Evolutionary conservation across 768 basidiomycete species (phyloP).

Genomic region (Floccularia luteovirens): DNA sequence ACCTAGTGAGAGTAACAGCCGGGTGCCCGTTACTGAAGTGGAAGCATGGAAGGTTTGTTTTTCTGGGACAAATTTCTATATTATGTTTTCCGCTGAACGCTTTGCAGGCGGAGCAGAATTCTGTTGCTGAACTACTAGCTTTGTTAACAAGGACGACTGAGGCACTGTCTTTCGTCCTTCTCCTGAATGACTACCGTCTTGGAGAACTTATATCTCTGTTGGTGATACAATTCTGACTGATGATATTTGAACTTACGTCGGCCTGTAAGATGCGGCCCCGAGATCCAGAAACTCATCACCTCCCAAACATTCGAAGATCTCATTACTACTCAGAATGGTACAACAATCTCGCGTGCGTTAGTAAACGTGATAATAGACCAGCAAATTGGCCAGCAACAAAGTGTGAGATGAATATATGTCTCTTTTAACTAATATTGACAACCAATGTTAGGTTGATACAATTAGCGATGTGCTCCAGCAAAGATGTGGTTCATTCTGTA

Average conservation of each 20-base stretch:
- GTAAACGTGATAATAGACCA: constrained; percentile 97
- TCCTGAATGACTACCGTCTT: constrained; percentile 87
- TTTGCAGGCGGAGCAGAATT: constrained; percentile 68
- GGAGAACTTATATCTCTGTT: constrained; percentile 80
- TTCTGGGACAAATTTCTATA: neutral
- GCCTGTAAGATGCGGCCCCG: constrained; percentile 55
- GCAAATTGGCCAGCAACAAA: constrained; percentile 95
- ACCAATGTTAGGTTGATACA: constrained; percentile 74
- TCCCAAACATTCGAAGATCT: constrained; percentile 81
- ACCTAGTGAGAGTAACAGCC: constrained; percentile 59
- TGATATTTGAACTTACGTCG: constrained; percentile 3
- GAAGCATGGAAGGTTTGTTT: constrained; percentile 80
- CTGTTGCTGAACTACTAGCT: constrained; percentile 67
- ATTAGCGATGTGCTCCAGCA: constrained; percentile 93
- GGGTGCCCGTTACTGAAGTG: constrained; percentile 59
- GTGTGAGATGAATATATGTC: constrained; percentile 41
- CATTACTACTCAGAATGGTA: constrained; percentile 78
- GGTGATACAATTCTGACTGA: constrained; percentile 16
- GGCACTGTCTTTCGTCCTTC: constrained; percentile 87
- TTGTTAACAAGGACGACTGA: constrained; percentile 86
- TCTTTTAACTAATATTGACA: constrained; percentile 5
- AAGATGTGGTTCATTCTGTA: constrained; percentile 95
- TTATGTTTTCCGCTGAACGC: constrained; percentile 7
- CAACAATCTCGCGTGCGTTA: constrained; percentile 80
- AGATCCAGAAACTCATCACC: constrained; percentile 61